These are phyloP conservation scores for Ilyonectria sp. DNA, from an alignment of 2,329 filamentous ascomycete genomes.

Conservation along the genomic window DNA sequence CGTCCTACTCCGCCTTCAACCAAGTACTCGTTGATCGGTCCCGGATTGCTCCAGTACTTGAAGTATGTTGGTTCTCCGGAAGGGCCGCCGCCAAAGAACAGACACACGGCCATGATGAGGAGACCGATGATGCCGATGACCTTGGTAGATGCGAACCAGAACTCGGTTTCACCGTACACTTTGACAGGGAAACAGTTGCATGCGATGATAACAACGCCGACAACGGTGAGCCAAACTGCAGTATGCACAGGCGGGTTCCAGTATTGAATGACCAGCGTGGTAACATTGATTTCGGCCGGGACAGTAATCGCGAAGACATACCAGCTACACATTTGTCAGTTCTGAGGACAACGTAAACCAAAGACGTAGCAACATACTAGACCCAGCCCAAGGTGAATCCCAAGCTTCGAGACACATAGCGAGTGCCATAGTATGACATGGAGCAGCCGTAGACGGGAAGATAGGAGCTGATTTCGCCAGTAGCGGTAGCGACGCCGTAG, in stretches of 20 bases:
- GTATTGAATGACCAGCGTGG: conserved; percentile 64
- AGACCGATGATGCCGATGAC: conserved; percentile 65
- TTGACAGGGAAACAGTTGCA: conserved; percentile 59
- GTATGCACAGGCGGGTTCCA: conserved; percentile 53
- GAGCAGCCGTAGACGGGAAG: conserved; percentile 18
- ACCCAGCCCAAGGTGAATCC: conserved; percentile 67
- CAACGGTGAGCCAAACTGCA: conserved; percentile 54
- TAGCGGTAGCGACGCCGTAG: conserved; percentile 22
- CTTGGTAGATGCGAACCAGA: conserved; percentile 65
- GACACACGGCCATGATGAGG: conserved; percentile 65
- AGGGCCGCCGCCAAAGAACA: conserved; percentile 63
- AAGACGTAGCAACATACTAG: conserved; percentile 48
- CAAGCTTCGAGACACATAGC: conserved; percentile 39
- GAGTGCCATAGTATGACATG: conserved; percentile 26
- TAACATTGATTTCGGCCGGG: conserved; percentile 63
- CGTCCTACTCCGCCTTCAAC: conserved; percentile 55
- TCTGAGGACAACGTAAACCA: background rate
- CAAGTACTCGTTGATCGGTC: conserved; percentile 53
- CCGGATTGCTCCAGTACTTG: conserved; percentile 61
- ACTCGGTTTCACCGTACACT: conserved; percentile 69
- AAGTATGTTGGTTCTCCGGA: conserved; percentile 61
- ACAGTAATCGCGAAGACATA: conserved; percentile 65
- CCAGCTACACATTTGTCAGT: conserved; percentile 48
- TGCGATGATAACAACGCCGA: conserved; percentile 55
- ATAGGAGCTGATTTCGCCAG: conserved; percentile 20